Percentiles rank a stretch among this genome's conserved stretches.
These are phyloP conservation scores for Setomelanomma holmii DNA, from an alignment of 2,329 filamentous ascomycete species.

Conservation along the genomic window DNA sequence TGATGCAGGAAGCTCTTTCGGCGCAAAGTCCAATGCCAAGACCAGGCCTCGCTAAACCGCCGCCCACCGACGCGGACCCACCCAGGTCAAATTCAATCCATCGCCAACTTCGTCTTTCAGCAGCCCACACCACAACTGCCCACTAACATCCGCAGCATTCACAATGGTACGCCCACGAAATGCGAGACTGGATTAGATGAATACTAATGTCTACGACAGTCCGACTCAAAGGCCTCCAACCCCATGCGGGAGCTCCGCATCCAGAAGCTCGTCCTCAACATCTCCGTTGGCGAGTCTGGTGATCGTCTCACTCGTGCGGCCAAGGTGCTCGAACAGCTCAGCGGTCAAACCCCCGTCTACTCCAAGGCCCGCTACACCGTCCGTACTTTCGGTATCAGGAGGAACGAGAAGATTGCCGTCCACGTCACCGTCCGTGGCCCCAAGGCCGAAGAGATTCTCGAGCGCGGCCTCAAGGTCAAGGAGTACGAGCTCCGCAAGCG, in stretches of 20 bases:
- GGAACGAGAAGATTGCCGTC: constrained; percentile 98
- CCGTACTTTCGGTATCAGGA: constrained; percentile 99
- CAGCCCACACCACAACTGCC: constrained; percentile 41
- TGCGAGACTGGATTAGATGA: no score
- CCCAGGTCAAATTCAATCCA: constrained; percentile 37
- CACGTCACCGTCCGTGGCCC: constrained; percentile 99
- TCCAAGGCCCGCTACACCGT: constrained; percentile 99
- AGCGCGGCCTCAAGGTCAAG: constrained; percentile 99
- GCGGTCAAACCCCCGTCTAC: constrained; percentile 99
- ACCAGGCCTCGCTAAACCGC: constrained; percentile 12
- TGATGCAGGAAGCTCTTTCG: constrained; percentile 21
- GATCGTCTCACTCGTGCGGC: constrained; percentile 99
- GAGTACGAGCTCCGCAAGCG: constrained; percentile 99
- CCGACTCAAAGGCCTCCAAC: constrained; percentile 78
- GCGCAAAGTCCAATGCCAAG: constrained; percentile 15
- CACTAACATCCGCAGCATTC: constrained; percentile 48
- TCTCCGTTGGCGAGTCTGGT: constrained; percentile 99
- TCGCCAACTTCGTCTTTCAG: constrained; percentile 29
- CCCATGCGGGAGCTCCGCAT: constrained; percentile 99
- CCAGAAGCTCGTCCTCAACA: constrained; percentile 99
- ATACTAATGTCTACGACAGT: constrained; percentile 39
- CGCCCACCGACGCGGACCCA: constrained; percentile 20
- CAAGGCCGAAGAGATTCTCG: constrained; percentile 99
- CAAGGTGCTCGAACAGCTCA: constrained; percentile 99
- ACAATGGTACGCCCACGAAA: constrained; percentile 45